Evolutionary conservation across 2,329 filamentous ascomycete species (phyloP), one percentile per base, ranked within the genome.

Genomic region (Ophiocordyceps sinensis): DNA sequence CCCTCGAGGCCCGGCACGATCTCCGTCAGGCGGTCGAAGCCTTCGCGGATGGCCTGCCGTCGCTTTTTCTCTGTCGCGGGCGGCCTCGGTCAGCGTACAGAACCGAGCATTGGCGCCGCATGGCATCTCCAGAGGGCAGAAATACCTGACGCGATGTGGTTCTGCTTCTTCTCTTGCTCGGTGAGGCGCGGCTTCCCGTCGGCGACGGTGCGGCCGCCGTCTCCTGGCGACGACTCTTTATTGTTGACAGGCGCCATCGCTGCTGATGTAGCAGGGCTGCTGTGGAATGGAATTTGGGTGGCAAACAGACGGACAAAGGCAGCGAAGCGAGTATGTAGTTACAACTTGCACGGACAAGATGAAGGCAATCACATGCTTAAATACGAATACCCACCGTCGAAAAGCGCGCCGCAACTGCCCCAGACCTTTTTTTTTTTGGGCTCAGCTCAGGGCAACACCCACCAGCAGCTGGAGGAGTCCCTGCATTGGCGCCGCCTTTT

Each of bases 1-100:
- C 87, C 87, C 51, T 85, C 75, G 41, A 93, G 70, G 0, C 84
- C 85, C 0, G 87, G 87, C 1, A 94, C 85, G 28, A 93, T 70
- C 41, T 79, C 75, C 14, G 84, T 84, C 23, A 94, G 71, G 29
- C 79, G 74, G 58, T 94, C 85, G 57, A 93, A 94, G 43, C 83
- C 85, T 44, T 85, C 78, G 37, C 87, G 74, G 49, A 94, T 94
- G 13, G 82, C 83, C 44, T 66, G 58, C 28, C 66, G 56, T 31
- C 66, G 57, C 48, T 70, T 66, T 49, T 68, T 57, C 53, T 69
- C 62, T 67, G 43, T 36, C 15, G 12, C 10, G 11, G 23, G 6
- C 15, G 14, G 14, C 5, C 14, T 17, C 6, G n/a, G 12, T 15
- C 14, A 14, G 14, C 15, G n/a, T 3, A n/a, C 28, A 28, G 36